Evolutionary conservation across 164 flowering plant genomes (phyloP), one percentile per base, ranked within the genome.

Genomic region (Liquidambar formosana): DNA sequence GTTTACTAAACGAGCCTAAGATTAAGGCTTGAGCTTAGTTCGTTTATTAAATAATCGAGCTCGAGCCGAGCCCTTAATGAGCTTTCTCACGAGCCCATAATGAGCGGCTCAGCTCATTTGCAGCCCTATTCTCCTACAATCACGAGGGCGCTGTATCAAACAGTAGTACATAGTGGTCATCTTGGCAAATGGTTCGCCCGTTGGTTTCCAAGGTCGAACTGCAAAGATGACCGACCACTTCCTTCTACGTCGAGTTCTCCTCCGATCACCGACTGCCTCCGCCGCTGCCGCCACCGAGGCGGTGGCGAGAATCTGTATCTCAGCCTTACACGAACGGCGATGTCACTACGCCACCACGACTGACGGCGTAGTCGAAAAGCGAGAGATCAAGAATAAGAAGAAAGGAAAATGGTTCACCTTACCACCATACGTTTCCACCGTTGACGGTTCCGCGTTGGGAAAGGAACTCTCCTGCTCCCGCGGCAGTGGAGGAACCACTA

Each of bases 331-430:
- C 44, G 33, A 11, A 10, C 64, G 13, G 54, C 38, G 26, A 1
- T 66, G 54, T 22, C 47, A 19, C 22, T 75, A 38, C 59, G 13
- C 71, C 41, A 45, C 78, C 53, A 19, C 64, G 0, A 18, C 33
- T 33, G 46, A 14, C 1, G 22, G 38, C 28, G 64, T 14, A 19
- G 19, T 38, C 22, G 28, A 68, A 57, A n/a, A 41, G 53, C 10
- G 41, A 49, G 26, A 38, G 13, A 10, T 23, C 23, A 65, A 59
- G 22, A 48, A 53, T 18, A 56, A 72, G 41, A 77, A 63, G 63
- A 57, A 63, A 13, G 79, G 79, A 12, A 78, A 84, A 71, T 91
- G 96, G 98, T 67, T 84, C 47, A 82, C 85, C 5, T 72, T 93
- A 15, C 96, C 94, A 54, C 83, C 97, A 2, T 86, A 77, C 69